Base-by-base conservation (phyloP, 805 yeast species). In the Ogataea parapolymorpha region DNA sequence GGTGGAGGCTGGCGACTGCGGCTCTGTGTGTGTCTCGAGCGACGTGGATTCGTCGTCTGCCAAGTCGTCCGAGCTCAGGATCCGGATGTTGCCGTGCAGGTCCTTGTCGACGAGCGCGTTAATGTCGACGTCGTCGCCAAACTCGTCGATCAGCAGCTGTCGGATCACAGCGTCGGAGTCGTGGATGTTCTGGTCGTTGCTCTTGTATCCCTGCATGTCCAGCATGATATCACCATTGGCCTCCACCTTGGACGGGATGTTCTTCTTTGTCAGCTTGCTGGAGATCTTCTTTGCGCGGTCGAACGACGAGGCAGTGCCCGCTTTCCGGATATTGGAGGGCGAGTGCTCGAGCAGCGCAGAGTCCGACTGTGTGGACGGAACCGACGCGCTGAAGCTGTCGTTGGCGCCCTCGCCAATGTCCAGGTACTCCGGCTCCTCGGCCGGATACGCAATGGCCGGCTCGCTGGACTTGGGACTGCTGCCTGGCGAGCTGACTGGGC, bases 121-220 rank as follows among this genome's bases (percentile, higher is more conserved):
- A 1, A 76, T 50, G 53, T 77, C 78, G 23, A 68, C 62, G 22
- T 70, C 74, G 10, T 62, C 62, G 5, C 82, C 82, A 48, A 90
- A 71, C 59, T 91, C 97, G 49, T 87, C 93, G 25, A 77, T 68
- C 37, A 91, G 69, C 30, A 90, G 69, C 50, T 82, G 80, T 51
- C 79, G 80, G 44, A 93, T 77, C 26, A 85, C 67, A 37, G 80
- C 80, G 58, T 89, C 96, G 0, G 95, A 78, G 51, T 79, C 80
- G 37, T 81, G 80, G 29, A 85, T 77, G 59, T 83, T 87, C 50
- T 81, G 79, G 37, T 81, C 84, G 53, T 82, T 88, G 25, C 95
- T 84, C 63, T 90, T 91, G 65, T 93, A 93, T 13, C 99, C 99
- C 53, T 89, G 95, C 82, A 91, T 87, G 65, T 93, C 99, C 32